Conservation (phyloP, 306 rosid species). For the Hylodesmum podocarpum region DNA sequence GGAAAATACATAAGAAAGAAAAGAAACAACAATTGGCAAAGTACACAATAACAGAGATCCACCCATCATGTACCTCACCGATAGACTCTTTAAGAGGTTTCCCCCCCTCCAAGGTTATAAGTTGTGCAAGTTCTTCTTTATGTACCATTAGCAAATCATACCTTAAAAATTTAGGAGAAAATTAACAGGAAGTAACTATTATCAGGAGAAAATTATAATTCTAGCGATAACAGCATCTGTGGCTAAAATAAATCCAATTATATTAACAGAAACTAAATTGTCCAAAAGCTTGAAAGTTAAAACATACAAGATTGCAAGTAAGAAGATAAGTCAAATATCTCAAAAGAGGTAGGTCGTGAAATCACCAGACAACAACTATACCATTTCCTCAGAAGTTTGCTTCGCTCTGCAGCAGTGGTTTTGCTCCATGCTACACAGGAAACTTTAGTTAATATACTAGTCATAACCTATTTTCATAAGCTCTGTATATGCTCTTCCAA, state of each 20-base stretch:
- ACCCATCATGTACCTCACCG: conserved; percentile 68
- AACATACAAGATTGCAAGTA: background rate
- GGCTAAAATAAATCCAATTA: conserved; percentile 7
- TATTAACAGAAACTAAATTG: background rate
- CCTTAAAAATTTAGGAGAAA: conserved; percentile 48
- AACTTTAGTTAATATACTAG: background rate
- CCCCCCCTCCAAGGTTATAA: conserved; percentile 97
- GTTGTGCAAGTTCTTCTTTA: conserved; percentile 86
- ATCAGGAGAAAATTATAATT: background rate
- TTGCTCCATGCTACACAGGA: conserved; percentile 88
- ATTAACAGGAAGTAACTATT: conserved; percentile 7
- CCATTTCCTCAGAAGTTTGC: conserved; percentile 85
- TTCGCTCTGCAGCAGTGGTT: conserved; percentile 80
- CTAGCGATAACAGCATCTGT: background rate
- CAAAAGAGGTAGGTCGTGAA: conserved; percentile 19
- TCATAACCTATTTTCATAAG: background rate
- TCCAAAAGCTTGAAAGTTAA: conserved; percentile 16
- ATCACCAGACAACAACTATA: conserved; percentile 35
- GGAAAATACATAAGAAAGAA: conserved; percentile 10
- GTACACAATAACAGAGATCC: conserved; percentile 22
- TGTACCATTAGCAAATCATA: conserved; percentile 71
- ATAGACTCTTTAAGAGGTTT: conserved; percentile 89
- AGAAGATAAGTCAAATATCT: conserved; percentile 8
- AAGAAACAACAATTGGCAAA: conserved; percentile 10
- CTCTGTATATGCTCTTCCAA: background rate